Evolutionary conservation across 2,329 filamentous ascomycete genomes (phyloP), one percentile per base, ranked within the genome.

Genomic region (Pseudogymnoascus pannorum): DNA sequence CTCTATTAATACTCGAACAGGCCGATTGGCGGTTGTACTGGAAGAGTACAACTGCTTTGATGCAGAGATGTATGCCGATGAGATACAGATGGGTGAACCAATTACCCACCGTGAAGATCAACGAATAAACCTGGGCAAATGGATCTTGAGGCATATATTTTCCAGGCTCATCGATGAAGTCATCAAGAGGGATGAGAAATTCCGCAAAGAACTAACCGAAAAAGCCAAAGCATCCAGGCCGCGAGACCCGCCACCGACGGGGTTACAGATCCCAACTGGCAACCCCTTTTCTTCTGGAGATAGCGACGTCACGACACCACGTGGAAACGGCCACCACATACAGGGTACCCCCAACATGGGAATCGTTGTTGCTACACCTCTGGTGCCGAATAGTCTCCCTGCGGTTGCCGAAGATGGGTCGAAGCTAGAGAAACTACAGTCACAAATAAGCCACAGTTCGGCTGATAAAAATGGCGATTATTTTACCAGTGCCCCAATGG

Each of bases 41-140:
- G 94, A 99, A 71, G 91, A 92, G 40, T 95, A 94, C 70, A 95
- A 95, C 68, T 97, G 92, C 72, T 99, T 99, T 68, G 94, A 99
- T 74, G 94, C 92, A 14, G 94, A 99, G 71, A 89, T 96, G 74
- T 99, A 99, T 72, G 93, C 92, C 1, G 94, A 99, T 72, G 92
- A 97, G 74, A 77, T 95, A 35, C 79, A 86, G 40, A 68, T 93
- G 60, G 82, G 88, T 9, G 87, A 91, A 64, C 78, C 84, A n/a
- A 79, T 89, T 16, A 87, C 92, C 11, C 96, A 96, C 70, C 81
- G 88, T 62, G 93, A 97, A 68, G 94, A 99, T 68, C 93, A 97
- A 76, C 85, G 94, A 76, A 96, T 97, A 73, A 97, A 96, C 70
- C 85, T 97, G 51, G 94, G 94, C 7, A 96, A 96, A 78, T 99